Evolutionary conservation across 139 green algal genomes (phyloP).

Genomic region (Closterium sp.): DNA sequence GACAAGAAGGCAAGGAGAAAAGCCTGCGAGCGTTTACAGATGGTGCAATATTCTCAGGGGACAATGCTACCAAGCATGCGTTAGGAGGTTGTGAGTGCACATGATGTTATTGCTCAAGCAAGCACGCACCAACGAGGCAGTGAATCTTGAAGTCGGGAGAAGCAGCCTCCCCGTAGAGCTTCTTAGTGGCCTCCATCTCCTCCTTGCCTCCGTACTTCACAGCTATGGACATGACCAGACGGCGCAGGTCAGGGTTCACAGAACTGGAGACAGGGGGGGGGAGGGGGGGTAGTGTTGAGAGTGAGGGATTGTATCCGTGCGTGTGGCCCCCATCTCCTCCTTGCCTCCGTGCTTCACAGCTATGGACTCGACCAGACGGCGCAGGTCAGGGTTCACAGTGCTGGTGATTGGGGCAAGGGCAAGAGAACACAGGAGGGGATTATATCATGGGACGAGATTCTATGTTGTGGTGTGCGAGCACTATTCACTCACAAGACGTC

Average conservation of each 20-base stretch:
- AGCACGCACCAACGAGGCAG: slow-evolving; percentile 43
- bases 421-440: not conserved
- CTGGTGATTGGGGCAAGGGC: not conserved
- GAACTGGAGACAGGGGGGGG: not conserved
- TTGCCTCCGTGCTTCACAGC: slow-evolving; percentile 31
- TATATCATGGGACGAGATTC: not conserved
- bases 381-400: not conserved
- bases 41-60: too few relatives aligned
- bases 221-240: slow-evolving; percentile 21
- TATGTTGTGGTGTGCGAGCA: too few relatives aligned
- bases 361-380: slow-evolving; percentile 8
- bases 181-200: slow-evolving; percentile 41
- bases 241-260: slow-evolving; percentile 37
- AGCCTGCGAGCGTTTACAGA: too few relatives aligned
- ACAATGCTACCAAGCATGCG: too few relatives aligned
- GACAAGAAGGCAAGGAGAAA: too few relatives aligned
- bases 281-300: not conserved
- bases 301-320: not conserved
- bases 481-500: not conserved
- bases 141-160: slow-evolving; percentile 41
- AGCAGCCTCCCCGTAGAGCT: slow-evolving; percentile 33
- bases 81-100: too few relatives aligned
- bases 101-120: too few relatives aligned
- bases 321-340: slow-evolving; percentile 29
- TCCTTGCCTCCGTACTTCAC: slow-evolving; percentile 35